Evolutionary conservation across 192 early-diverging fungal genomes (phyloP).

Genomic region (Coemansia sp.): DNA sequence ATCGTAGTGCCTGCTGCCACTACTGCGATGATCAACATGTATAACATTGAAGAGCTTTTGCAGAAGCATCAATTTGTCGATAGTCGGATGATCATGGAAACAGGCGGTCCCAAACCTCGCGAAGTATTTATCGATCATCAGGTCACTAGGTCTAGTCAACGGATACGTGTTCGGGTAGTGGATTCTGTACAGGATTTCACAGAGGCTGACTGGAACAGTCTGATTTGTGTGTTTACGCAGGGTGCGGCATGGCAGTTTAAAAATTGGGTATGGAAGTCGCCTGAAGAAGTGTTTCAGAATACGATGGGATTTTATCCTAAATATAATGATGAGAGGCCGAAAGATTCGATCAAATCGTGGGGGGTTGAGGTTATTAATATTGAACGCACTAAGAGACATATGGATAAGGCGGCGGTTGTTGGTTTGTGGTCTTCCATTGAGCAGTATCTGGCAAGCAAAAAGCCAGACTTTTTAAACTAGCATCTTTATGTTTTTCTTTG

Average conservation of each 20-base stretch:
- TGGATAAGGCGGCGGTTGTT: conserved; percentile 45
- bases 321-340: conserved; percentile 48
- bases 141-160: conserved; percentile 46
- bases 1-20: conserved; percentile 90
- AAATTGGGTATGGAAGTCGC: conserved; percentile 84
- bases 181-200: conserved; percentile 76
- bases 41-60: conserved; percentile 86
- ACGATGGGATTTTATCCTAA: conserved; percentile 65
- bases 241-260: conserved; percentile 96
- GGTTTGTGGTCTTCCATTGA: conserved; percentile 48
- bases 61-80: conserved; percentile 74
- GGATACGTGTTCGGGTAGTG: conserved; percentile 72
- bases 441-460: conserved; percentile 40
- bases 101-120: conserved; percentile 68
- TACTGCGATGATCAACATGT: conserved; percentile 82
- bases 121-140: conserved; percentile 64
- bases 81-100: conserved; percentile 62
- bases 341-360: conserved; percentile 36
- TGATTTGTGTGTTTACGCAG: conserved; percentile 88
- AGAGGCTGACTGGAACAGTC: conserved; percentile 81
- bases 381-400: conserved; percentile 49
- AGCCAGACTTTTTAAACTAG: conserved; percentile 35
- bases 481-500: neutral
- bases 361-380: conserved; percentile 37
- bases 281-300: conserved; percentile 80